Base-by-base conservation (phyloP, 1,139 yeast species). In the Yamadazyma diddensiae region DNA sequence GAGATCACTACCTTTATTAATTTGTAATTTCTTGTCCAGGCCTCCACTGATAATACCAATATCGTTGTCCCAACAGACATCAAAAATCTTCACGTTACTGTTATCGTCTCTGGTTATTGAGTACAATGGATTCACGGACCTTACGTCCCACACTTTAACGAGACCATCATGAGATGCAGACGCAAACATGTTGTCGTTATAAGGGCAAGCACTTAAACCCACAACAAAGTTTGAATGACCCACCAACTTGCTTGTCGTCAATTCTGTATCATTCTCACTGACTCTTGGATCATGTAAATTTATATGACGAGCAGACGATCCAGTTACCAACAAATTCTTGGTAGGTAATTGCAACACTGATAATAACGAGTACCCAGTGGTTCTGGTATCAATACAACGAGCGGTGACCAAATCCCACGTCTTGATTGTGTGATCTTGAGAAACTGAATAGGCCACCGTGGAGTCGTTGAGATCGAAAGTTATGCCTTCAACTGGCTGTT, bases 81-180 rank as follows among this genome's bases (percentile, higher is more conserved):
- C 88, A 56, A 87, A 86, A 15, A 92, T 92, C 55, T 88, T 86
- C 25, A 72, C 64, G 37, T 68, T 57, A 50, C 43, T 59, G 35
- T 45, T 57, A 21, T 73, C 68, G 46, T 82, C 79, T 56, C 96
- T 76, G 16, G 85, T 75, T 33, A 90, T 78, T n/a, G 94, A 85
- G 57, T 83, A 85, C 63, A 88, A 68, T n/a, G 94, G 73, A 49
- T 81, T 77, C 44, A 81, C 85, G 2, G 96, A 83, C 51, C 99
- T 78, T 9, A 90, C 75, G 58, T 92, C 99, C 99, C 99, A 92
- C 14, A 92, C 83, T 49, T 88, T 82, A 26, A 84, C 94, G 2
- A 95, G 84, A 16, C 97, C 97, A 58, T 92, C 99, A 55, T 88
- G 96, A 10, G 97, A 87, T 12, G 84, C 95, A 6, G 95, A 84